These are phyloP conservation scores for Talaromyces sp. DNA, from an alignment of 2,329 filamentous ascomycete genomes.

Conservation along the genomic window DNA sequence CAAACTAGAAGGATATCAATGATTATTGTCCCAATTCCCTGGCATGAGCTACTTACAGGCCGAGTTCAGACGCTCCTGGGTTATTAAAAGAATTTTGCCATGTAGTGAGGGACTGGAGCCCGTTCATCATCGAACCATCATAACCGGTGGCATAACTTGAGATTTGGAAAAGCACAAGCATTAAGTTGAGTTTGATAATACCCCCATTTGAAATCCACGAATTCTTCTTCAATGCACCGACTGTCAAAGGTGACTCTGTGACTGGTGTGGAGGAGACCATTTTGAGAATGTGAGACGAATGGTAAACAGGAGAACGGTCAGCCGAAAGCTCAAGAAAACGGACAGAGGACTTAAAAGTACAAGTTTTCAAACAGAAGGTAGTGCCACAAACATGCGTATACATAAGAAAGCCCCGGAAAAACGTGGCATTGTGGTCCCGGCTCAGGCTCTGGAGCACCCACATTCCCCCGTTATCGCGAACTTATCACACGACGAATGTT, in stretches of 20 bases:
- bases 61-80: neutral
- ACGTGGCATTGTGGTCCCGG: neutral
- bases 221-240: constrained; percentile 7
- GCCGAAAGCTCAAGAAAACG: neutral
- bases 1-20: neutral
- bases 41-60: neutral
- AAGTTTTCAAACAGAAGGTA: neutral
- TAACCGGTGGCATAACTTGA: constrained; percentile 9
- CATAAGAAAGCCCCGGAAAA: constrained; percentile 1
- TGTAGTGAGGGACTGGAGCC: constrained; percentile 40
- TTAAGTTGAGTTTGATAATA: constrained; percentile 6
- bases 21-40: neutral
- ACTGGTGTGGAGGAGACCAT: neutral
- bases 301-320: neutral
- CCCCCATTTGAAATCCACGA: neutral
- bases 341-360: neutral
- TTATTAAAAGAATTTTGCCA: constrained; percentile 25
- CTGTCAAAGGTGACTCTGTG: constrained; percentile 10
- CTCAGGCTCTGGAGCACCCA: neutral
- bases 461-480: neutral
- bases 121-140: constrained; percentile 36
- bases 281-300: neutral
- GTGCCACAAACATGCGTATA: neutral
- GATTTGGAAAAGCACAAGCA: neutral
- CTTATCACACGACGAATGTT: neutral